A percentile compares a stretch with the other conserved stretches of the same genome.
Evolutionary conservation across 1,139 yeast species (phyloP).

Genomic region (Saccharomyces hybrid): DNA sequence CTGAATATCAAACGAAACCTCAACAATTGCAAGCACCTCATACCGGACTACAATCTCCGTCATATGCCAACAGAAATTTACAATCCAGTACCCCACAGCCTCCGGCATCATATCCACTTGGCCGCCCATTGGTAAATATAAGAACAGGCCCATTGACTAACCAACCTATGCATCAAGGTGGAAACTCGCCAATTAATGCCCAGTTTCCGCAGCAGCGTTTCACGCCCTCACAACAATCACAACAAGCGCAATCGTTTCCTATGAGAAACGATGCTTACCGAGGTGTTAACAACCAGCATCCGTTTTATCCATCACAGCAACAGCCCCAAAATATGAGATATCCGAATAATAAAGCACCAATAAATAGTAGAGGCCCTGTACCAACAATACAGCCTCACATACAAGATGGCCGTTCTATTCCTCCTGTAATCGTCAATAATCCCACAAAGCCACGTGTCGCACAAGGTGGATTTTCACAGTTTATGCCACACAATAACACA

Average conservation of each 20-base stretch:
- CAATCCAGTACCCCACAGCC: background rate
- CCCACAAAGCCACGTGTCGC: slow-evolving; percentile 1
- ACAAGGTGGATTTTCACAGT: slow-evolving; percentile 26
- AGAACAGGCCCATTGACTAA: background rate
- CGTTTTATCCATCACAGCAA: slow-evolving; percentile 5
- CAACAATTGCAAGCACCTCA: background rate
- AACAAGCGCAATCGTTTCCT: background rate
- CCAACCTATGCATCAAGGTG: background rate
- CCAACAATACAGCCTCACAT: background rate
- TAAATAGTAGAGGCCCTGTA: background rate
- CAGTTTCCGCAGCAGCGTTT: background rate
- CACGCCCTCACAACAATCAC: background rate
- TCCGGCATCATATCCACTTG: background rate
- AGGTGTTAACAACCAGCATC: background rate
- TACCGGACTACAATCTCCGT: background rate
- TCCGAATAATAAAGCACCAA: background rate
- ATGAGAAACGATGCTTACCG: background rate
- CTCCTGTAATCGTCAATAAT: background rate
- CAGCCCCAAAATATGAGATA: slow-evolving; percentile 9
- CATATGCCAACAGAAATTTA: background rate
- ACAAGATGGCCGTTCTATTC: background rate
- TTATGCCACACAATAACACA: slow-evolving; percentile 21
- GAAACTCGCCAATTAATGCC: background rate
- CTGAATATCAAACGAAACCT: background rate
- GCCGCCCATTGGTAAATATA: background rate